Conservation (phyloP, 495 filamentous ascomycete genomes). For the Corynascus novoguineensis region DNA sequence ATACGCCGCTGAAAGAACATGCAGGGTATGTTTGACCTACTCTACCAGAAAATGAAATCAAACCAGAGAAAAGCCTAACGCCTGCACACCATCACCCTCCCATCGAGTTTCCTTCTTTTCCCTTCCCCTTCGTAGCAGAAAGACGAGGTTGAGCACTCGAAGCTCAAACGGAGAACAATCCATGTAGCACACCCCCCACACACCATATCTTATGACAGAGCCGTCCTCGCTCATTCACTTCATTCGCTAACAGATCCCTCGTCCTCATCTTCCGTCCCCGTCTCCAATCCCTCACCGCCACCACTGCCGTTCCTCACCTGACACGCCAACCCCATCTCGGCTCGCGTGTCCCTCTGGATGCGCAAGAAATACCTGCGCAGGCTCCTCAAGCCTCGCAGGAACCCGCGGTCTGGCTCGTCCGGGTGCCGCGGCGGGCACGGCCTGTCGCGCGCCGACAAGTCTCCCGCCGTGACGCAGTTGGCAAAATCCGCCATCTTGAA, state of each 20-base stretch:
- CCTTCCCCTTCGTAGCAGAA: neutral
- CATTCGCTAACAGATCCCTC: constrained; percentile 36
- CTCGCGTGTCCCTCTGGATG: constrained; percentile 73
- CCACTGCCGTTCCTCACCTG: neutral
- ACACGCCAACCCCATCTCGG: constrained; percentile 43
- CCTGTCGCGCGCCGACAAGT: constrained; percentile 51
- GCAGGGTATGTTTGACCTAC: constrained; percentile 17
- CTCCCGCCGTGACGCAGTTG: constrained; percentile 89
- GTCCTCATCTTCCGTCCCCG: constrained; percentile 29
- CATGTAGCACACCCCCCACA: too few relatives aligned
- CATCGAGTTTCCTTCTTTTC: neutral
- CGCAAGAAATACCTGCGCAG: constrained; percentile 79
- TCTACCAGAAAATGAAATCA: neutral
- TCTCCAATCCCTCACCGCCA: neutral
- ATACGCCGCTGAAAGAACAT: constrained; percentile 5
- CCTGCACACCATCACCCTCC: neutral
- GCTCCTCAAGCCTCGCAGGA: constrained; percentile 76
- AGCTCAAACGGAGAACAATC: neutral
- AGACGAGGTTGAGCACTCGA: neutral
- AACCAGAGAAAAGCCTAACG: neutral
- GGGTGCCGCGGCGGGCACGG: constrained; percentile 79
- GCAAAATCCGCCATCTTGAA: constrained; percentile 98
- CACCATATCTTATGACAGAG: neutral
- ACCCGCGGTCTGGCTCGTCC: constrained; percentile 77
- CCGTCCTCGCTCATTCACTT: neutral